These are phyloP conservation scores for Polytrichum commune DNA, from an alignment of 225 moss, liverwort and hornwort genomes.

Conservation along the genomic window DNA sequence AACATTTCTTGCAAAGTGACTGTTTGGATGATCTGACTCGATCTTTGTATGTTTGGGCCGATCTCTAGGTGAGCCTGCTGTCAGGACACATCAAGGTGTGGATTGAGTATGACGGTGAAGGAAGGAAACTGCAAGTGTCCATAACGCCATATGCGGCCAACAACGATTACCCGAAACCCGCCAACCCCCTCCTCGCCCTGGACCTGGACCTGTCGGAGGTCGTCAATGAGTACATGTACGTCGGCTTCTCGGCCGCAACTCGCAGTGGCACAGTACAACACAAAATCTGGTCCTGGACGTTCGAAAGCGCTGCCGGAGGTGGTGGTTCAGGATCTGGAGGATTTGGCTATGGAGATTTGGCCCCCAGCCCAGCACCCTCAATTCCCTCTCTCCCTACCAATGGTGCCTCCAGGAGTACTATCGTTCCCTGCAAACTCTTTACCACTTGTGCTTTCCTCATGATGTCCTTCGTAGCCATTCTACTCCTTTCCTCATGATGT, in stretches of 20 bases:
- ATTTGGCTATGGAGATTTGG: background rate
- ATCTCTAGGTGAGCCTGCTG: slow-evolving; percentile 1
- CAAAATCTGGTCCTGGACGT: slow-evolving; percentile 21
- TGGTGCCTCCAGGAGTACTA: background rate
- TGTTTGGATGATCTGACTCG: too few species aligned
- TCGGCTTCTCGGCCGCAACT: slow-evolving; percentile 21
- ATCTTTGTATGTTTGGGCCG: too few species aligned
- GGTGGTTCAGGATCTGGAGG: background rate
- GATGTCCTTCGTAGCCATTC: background rate
- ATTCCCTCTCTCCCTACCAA: background rate
- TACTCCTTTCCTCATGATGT: too few species aligned
- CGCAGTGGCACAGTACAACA: slow-evolving; percentile 15
- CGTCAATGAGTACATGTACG: slow-evolving; percentile 19
- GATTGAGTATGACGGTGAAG: slow-evolving; percentile 20
- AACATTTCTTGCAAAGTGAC: too few species aligned
- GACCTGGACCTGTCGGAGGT: slow-evolving; percentile 19
- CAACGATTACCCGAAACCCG: slow-evolving; percentile 15
- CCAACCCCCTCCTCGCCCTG: slow-evolving; percentile 4
- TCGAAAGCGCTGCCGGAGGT: slow-evolving; percentile 5
- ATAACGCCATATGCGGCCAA: slow-evolving; percentile 4
- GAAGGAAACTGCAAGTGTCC: slow-evolving; percentile 13
- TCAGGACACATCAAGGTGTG: slow-evolving; percentile 21
- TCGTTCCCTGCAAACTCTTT: background rate
- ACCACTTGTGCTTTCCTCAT: background rate
- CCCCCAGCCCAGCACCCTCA: slow-evolving; percentile 8